Conservation (phyloP, 192 early-diverging fungal species). For the Entomortierella lignicola region DNA sequence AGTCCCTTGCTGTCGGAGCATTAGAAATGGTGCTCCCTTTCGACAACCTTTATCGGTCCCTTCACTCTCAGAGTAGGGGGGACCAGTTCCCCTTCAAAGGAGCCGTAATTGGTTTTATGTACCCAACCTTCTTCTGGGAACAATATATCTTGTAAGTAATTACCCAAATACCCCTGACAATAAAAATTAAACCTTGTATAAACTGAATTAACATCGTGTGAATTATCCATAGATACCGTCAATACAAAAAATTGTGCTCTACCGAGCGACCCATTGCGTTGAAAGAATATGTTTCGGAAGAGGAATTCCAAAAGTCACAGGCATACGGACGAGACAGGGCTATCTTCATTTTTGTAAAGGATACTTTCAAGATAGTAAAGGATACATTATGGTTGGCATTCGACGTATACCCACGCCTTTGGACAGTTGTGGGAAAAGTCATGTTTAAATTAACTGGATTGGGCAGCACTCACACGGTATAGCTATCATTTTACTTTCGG, state of each 20-base stretch:
- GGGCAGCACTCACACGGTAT: slow-evolving; percentile 75
- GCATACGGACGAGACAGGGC: slow-evolving; percentile 89
- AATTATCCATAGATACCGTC: slow-evolving; percentile 83
- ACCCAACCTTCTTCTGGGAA: slow-evolving; percentile 81
- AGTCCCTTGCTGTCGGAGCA: too few relatives aligned
- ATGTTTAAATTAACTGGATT: slow-evolving; percentile 66
- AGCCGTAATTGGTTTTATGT: slow-evolving; percentile 79
- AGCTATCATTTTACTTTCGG: not conserved
- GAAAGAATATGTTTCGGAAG: slow-evolving; percentile 67
- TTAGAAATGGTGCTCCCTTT: not conserved
- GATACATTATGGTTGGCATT: slow-evolving; percentile 74
- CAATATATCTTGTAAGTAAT: slow-evolving; percentile 76
- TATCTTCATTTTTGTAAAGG: slow-evolving; percentile 77
- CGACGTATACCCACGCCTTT: slow-evolving; percentile 80
- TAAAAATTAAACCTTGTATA: too few relatives aligned
- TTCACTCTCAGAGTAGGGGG: not conserved
- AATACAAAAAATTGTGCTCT: slow-evolving; percentile 77
- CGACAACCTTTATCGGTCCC: slow-evolving; percentile 16
- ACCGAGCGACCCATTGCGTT: slow-evolving; percentile 75
- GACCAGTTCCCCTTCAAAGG: slow-evolving; percentile 78
- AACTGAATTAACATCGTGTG: too few relatives aligned
- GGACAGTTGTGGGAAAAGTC: slow-evolving; percentile 69
- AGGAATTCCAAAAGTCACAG: slow-evolving; percentile 86
- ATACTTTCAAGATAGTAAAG: slow-evolving; percentile 72
- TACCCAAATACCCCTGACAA: too few relatives aligned